phyloP scores from a whole-genome alignment of 1,139 yeast genomes.

The Kazachstania sp. region DNA sequence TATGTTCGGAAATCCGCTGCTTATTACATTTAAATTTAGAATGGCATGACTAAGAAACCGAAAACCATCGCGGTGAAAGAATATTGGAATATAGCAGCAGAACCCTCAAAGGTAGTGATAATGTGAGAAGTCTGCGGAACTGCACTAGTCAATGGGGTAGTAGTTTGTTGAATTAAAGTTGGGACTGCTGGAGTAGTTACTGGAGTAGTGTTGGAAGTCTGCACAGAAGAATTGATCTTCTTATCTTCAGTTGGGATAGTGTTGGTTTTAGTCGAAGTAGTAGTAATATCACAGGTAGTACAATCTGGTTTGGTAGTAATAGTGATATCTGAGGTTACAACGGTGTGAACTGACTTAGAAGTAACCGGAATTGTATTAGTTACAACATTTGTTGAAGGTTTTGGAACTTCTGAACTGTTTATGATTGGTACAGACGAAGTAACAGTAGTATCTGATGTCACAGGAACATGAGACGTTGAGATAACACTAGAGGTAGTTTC shows the following conservation, averaged over 20 bases:
- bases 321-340: not conserved
- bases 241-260: not conserved
- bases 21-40: not conserved
- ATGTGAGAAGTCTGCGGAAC: not conserved
- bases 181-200: not conserved
- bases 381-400: not conserved
- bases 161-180: not conserved
- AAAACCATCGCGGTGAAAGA: not conserved
- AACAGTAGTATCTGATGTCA: not conserved
- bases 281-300: too few relatives aligned
- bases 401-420: not conserved
- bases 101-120: not conserved
- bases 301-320: too few relatives aligned
- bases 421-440: not conserved
- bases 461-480: not conserved
- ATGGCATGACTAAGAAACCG: not conserved
- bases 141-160: not conserved
- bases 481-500: not conserved
- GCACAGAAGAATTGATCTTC: not conserved
- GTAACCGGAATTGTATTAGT: too few relatives aligned
- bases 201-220: not conserved
- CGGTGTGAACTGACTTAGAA: not conserved
- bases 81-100: not conserved
- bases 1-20: too few relatives aligned
- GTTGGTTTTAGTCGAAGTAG: not conserved